Percentiles rank a stretch among this genome's conserved stretches.
Evolutionary conservation across 306 rosid species (phyloP).

Genomic region (Rosa persica): DNA sequence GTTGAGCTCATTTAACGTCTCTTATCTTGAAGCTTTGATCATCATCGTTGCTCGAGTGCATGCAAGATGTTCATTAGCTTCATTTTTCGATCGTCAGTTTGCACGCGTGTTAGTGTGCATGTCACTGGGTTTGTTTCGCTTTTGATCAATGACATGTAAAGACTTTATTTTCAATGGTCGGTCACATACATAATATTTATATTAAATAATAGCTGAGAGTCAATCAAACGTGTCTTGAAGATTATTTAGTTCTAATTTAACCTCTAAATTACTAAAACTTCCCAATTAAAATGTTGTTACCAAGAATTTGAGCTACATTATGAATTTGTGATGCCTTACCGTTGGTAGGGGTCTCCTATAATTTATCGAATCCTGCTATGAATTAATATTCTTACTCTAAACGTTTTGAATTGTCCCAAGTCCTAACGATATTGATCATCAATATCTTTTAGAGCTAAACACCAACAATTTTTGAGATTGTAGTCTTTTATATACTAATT

Average conservation of each 20-base stretch:
- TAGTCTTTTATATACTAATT: neutral
- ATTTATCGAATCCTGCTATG: neutral
- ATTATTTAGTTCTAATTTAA: neutral
- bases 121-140: neutral
- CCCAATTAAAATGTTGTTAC: neutral
- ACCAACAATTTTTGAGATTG: too few relatives aligned
- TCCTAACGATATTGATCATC: neutral
- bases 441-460: neutral
- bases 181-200: neutral
- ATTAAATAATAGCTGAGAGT: neutral
- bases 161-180: neutral
- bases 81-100: neutral
- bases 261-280: neutral
- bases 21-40: neutral
- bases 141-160: neutral
- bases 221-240: neutral
- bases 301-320: neutral
- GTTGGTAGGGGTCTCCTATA: neutral
- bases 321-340: neutral
- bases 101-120: neutral
- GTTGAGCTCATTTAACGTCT: neutral
- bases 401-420: neutral
- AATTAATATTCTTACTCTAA: neutral
- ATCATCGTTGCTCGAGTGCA: neutral
- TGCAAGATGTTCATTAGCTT: neutral